Evolutionary conservation across 352 stramenopile species (phyloP).

Genomic region (Pythium sp.): DNA sequence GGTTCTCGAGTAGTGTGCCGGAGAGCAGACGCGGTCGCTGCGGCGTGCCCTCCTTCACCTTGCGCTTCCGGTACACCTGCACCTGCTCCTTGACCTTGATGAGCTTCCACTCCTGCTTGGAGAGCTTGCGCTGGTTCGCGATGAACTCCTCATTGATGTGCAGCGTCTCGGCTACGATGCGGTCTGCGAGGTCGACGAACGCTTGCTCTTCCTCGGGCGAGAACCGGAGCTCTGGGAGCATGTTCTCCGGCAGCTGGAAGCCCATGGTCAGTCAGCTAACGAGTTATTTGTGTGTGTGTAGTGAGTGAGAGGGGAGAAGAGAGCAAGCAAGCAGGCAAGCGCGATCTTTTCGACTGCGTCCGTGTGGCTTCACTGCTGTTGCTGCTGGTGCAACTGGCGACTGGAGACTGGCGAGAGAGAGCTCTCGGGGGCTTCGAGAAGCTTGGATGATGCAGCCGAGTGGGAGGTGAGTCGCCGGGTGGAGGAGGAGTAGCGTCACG

Average conservation of each 20-base stretch:
- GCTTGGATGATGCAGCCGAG: neutral
- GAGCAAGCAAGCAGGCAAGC: neutral
- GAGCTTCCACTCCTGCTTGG: slow-evolving; percentile 47
- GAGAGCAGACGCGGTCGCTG: slow-evolving; percentile 45
- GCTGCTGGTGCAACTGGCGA: neutral
- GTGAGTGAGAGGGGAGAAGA: neutral
- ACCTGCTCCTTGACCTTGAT: slow-evolving; percentile 51
- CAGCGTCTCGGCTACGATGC: slow-evolving; percentile 57
- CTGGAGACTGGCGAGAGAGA: neutral
- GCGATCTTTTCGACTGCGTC: neutral
- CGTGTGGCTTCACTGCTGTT: neutral
- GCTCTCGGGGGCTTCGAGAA: neutral
- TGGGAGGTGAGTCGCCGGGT: too few species aligned
- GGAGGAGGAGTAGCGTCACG: neutral
- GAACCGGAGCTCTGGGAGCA: slow-evolving; percentile 30
- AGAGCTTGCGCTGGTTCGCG: slow-evolving; percentile 30
- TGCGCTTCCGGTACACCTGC: slow-evolving; percentile 52
- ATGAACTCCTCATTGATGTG: slow-evolving; percentile 52
- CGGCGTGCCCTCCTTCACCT: slow-evolving; percentile 17
- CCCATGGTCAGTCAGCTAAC: neutral
- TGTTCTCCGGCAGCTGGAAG: slow-evolving; percentile 25
- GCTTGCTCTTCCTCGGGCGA: slow-evolving; percentile 31
- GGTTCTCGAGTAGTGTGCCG: slow-evolving; percentile 34
- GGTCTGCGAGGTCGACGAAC: slow-evolving; percentile 44
- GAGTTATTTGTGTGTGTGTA: neutral